Evolutionary conservation across 1,139 yeast species (phyloP), one percentile per base, ranked within the genome.

Genomic region (Yamadazyma aaseri): DNA sequence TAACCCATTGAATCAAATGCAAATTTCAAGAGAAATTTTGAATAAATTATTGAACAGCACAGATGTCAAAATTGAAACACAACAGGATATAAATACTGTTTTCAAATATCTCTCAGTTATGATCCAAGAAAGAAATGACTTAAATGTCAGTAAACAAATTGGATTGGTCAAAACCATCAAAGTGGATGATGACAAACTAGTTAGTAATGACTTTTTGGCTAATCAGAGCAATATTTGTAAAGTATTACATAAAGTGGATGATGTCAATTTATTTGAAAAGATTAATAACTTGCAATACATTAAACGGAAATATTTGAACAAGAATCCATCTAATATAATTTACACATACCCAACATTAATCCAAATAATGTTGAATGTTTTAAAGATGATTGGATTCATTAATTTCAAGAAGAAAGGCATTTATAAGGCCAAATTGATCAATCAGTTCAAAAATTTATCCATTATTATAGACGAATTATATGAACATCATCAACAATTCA

Each of bases 261-360:
- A 70, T 41, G 66, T 68, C 44, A 46, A 50, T 1, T 71, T 78
- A 5, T 66, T 65, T 41, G 63, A 66, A 16, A 77, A 75, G 42
- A 64, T 83, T 35, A 68, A 78, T 38, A 64, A 84, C 36, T 66
- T 89, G 34, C 69, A 76, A 44, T 63, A 66, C 39, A 64, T 70
- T 6, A 73, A 86, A 21, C 79, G 77, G 50, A 71, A 68, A 33
- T 74, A 71, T 41, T 67, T 82, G 39, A 67, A 72, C 39, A 73
- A 75, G 33, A 80, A 79, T 20, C 71, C 73, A 1, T 67, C 61
- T 10, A 75, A 77, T 46, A 70, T 80, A 27, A 71, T 74, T 39
- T 77, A 70, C 53, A 82, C 95, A 0, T 85, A 81, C 51, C 95
- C 96, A 1, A 74, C 95, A 0, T 60, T 90, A 30, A 74, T 87